Evolutionary conservation across 2,329 filamentous ascomycete genomes (phyloP).

Genomic region (Xylaria sp.): DNA sequence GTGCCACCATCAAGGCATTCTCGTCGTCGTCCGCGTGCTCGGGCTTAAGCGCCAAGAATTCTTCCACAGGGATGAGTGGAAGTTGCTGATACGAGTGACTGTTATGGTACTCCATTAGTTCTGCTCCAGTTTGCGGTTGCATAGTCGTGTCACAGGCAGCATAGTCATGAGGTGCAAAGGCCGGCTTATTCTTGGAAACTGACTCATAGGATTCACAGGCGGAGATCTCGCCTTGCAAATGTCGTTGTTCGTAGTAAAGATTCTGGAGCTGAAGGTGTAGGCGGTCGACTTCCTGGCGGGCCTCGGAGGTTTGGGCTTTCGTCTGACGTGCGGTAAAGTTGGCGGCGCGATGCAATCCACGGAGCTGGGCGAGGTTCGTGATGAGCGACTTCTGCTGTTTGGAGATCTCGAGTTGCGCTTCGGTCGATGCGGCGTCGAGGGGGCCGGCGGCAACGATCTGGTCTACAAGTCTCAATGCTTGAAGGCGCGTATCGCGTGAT

Average conservation of each 20-base stretch:
- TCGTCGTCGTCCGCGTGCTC: conserved; percentile 68
- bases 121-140: conserved; percentile 13
- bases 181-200: conserved; percentile 33
- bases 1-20: conserved; percentile 78
- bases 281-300: conserved; percentile 82
- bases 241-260: conserved; percentile 90
- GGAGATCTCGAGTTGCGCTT: conserved; percentile 55
- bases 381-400: conserved; percentile 76
- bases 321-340: conserved; percentile 77
- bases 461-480: conserved; percentile 62
- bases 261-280: conserved; percentile 93
- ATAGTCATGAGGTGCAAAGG: background rate
- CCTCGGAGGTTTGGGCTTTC: conserved; percentile 79
- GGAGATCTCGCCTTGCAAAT: conserved; percentile 81
- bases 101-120: conserved; percentile 21
- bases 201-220: conserved; percentile 91
- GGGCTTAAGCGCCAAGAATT: conserved; percentile 72
- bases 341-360: conserved; percentile 76
- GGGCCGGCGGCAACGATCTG: conserved; percentile 44
- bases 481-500: conserved; percentile 66
- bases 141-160: conserved; percentile 4
- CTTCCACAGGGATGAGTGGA: conserved; percentile 74
- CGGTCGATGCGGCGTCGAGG: conserved; percentile 39
- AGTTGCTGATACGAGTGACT: conserved; percentile 86
- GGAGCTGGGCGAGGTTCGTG: conserved; percentile 72